Conservation (phyloP, 306 rosid species). For the Fragaria nilgerrensis region DNA sequence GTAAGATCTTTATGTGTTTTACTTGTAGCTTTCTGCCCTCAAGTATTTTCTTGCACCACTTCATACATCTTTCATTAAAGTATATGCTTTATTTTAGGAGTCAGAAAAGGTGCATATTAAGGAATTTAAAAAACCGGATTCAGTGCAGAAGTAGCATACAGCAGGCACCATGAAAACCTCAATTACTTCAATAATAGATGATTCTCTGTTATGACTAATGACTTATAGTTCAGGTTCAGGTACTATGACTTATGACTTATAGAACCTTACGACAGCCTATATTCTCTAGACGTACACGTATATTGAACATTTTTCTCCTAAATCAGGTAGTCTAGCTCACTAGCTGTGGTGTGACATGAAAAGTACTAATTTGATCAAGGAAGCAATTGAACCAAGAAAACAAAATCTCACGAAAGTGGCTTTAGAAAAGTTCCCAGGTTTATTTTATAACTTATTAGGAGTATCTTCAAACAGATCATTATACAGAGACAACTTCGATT, state of each 20-base stretch:
- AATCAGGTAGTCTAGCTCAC: neutral
- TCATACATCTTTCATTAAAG: neutral
- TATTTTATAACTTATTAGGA: too few relatives aligned
- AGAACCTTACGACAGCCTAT: neutral
- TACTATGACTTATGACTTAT: neutral
- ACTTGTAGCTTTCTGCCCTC: too few relatives aligned
- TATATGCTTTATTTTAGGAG: neutral
- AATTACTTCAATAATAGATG: too few relatives aligned
- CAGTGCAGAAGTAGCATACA: neutral
- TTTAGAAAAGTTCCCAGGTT: too few relatives aligned
- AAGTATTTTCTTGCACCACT: too few relatives aligned
- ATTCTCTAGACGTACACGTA: neutral
- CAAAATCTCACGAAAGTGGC: too few relatives aligned
- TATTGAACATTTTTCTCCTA: neutral
- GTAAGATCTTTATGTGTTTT: too few relatives aligned
- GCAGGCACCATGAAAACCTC: neutral
- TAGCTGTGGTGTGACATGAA: too few relatives aligned
- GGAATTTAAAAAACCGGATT: neutral
- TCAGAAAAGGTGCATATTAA: neutral
- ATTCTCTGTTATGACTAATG: neutral
- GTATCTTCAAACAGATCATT: too few relatives aligned
- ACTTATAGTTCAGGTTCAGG: neutral
- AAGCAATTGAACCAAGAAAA: too few relatives aligned
- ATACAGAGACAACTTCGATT: too few relatives aligned
- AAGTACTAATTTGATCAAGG: too few relatives aligned